Evolutionary conservation across 805 yeast species (phyloP).

Genomic region (Metschnikowia reukaufii): DNA sequence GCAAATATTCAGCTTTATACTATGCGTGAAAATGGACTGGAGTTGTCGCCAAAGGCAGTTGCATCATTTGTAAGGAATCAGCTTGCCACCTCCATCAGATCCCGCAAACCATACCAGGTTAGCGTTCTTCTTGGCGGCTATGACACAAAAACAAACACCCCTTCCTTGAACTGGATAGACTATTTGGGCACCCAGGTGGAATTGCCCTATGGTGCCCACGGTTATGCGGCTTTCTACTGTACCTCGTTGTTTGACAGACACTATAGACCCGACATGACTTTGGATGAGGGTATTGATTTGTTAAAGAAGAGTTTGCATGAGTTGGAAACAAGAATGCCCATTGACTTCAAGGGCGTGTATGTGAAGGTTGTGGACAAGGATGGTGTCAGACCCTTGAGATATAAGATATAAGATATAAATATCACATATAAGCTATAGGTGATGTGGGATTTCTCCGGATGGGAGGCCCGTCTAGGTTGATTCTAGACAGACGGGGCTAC

Average conservation of each 20-base stretch:
- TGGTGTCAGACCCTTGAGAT: conserved; percentile 49
- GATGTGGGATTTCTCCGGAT: too few species aligned
- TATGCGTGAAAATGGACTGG: conserved; percentile 76
- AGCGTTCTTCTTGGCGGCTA: conserved; percentile 87
- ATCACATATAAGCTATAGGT: too few species aligned
- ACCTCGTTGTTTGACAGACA: conserved; percentile 88
- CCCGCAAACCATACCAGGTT: conserved; percentile 91
- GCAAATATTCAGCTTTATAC: conserved; percentile 88
- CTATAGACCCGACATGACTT: conserved; percentile 71
- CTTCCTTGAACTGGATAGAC: conserved; percentile 85
- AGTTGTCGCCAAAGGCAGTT: conserved; percentile 80
- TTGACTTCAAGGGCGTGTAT: conserved; percentile 87
- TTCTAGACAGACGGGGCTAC: too few species aligned
- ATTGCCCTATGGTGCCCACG: conserved; percentile 96
- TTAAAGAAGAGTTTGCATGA: conserved; percentile 74
- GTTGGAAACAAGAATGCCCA: conserved; percentile 80
- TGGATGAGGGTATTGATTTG: conserved; percentile 76
- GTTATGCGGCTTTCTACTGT: conserved; percentile 96
- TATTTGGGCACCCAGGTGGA: conserved; percentile 90
- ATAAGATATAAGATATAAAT: too few species aligned
- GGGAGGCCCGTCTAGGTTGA: too few species aligned
- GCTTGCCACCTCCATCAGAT: conserved; percentile 83
- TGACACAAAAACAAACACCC: conserved; percentile 56
- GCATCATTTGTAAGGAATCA: conserved; percentile 87
- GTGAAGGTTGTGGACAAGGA: conserved; percentile 66